Conservation (phyloP, 2,329 filamentous ascomycete genomes). For the Alternaria arbusti region DNA sequence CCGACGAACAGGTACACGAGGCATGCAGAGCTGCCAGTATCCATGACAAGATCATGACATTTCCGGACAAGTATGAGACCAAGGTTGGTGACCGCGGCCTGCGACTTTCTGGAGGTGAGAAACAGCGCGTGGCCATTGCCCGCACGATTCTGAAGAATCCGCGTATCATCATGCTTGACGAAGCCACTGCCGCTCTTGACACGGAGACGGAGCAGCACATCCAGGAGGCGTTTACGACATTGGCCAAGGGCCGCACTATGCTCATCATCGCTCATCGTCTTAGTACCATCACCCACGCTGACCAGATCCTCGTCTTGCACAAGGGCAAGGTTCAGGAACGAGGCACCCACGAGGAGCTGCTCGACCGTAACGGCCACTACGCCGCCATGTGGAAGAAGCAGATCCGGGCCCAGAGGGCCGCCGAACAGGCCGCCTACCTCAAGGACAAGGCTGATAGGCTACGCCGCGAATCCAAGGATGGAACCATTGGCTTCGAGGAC, state of each 20-base stretch:
- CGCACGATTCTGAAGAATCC: slow-evolving; percentile 92
- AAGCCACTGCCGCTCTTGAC: slow-evolving; percentile 90
- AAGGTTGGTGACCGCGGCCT: slow-evolving; percentile 91
- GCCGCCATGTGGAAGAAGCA: slow-evolving; percentile 61
- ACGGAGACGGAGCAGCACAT: slow-evolving; percentile 94
- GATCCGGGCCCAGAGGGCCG: slow-evolving; percentile 57
- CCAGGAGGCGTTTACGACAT: slow-evolving; percentile 80
- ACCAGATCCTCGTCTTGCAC: slow-evolving; percentile 63
- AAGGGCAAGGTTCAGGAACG: slow-evolving; percentile 60
- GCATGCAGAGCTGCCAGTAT: slow-evolving; percentile 89
- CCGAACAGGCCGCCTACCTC: slow-evolving; percentile 57
- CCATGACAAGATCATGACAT: slow-evolving; percentile 87
- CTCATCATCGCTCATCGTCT: slow-evolving; percentile 86
- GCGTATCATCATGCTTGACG: slow-evolving; percentile 89
- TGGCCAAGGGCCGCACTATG: slow-evolving; percentile 86
- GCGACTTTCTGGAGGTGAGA: slow-evolving; percentile 86
- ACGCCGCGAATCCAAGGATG: slow-evolving; percentile 56
- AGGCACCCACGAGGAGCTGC: slow-evolving; percentile 59
- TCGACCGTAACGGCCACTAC: slow-evolving; percentile 55
- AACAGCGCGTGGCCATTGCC: slow-evolving; percentile 91
- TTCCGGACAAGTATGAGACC: slow-evolving; percentile 86
- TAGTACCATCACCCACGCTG: slow-evolving; percentile 62
- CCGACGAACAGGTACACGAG: slow-evolving; percentile 79
- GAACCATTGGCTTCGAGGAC: slow-evolving; percentile 40
- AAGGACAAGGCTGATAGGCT: slow-evolving; percentile 59